These are phyloP conservation scores for Neopestalotiopsis rosae DNA, from an alignment of 2,329 filamentous ascomycete genomes.

Conservation along the genomic window DNA sequence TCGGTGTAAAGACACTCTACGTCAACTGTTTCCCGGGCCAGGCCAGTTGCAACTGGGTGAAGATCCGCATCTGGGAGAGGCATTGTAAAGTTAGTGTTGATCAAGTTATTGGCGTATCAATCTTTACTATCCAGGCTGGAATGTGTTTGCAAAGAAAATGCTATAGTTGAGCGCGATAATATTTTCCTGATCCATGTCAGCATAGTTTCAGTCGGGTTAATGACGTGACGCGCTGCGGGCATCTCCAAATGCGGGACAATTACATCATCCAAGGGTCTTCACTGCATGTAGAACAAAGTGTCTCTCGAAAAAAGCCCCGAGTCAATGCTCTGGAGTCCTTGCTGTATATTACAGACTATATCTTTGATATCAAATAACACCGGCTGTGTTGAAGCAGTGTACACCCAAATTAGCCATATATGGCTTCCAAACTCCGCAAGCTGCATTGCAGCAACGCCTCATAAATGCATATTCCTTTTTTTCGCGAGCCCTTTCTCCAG, in stretches of 20 bases:
- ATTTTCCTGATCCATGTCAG: not conserved
- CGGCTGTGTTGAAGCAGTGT: constrained; percentile 48
- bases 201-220: not conserved
- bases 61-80: constrained; percentile 31
- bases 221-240: constrained; percentile 13
- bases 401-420: constrained; percentile 31
- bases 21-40: constrained; percentile 32
- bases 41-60: constrained; percentile 33
- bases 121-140: not conserved
- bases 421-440: constrained; percentile 33
- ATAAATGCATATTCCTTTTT: constrained; percentile 32
- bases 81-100: constrained; percentile 23
- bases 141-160: not conserved
- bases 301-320: not conserved
- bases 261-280: constrained; percentile 5
- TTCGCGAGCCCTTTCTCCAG: constrained; percentile 21
- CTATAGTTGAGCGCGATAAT: not conserved
- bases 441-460: constrained; percentile 39
- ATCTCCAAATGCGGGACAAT: not conserved
- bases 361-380: not conserved
- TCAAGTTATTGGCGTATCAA: not conserved
- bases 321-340: not conserved
- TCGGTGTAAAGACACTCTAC: constrained; percentile 18
- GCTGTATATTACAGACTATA: constrained; percentile 13
- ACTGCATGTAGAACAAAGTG: not conserved